Evolutionary conservation across 2,329 filamentous ascomycete genomes (phyloP).

Genomic region (Monosporascus sp.): DNA sequence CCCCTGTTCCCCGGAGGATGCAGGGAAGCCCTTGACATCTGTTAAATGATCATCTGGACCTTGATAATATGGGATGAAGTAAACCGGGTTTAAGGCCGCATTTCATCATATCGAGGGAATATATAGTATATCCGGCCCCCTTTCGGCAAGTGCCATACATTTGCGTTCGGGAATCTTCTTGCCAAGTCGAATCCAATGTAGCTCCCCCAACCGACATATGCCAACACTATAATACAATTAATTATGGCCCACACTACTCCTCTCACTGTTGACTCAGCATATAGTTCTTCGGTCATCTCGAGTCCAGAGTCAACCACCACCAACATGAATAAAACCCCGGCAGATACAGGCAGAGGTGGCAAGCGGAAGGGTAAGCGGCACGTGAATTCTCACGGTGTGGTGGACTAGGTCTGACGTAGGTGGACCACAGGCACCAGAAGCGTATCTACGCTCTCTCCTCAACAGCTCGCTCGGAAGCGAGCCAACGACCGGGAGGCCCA

Average conservation of each 20-base stretch:
- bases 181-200: too few relatives aligned
- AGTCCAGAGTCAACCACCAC: slow-evolving; percentile 10
- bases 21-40: too few relatives aligned
- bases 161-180: too few relatives aligned
- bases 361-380: slow-evolving; percentile 27
- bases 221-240: not conserved
- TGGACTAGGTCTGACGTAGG: not conserved
- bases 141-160: too few relatives aligned
- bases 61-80: too few relatives aligned
- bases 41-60: too few relatives aligned
- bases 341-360: slow-evolving; percentile 17
- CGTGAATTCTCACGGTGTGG: too few relatives aligned
- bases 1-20: too few relatives aligned
- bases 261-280: slow-evolving; percentile 3
- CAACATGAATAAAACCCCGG: slow-evolving; percentile 20
- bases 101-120: too few relatives aligned
- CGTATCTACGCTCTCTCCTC: slow-evolving; percentile 80
- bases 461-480: slow-evolving; percentile 84
- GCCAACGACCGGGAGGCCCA: slow-evolving; percentile 91
- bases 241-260: slow-evolving; percentile 8
- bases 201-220: too few relatives aligned
- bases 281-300: slow-evolving; percentile 8
- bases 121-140: too few relatives aligned
- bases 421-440: slow-evolving; percentile 57
- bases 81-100: too few relatives aligned